Evolutionary conservation across 2,329 filamentous ascomycete species (phyloP).

Genomic region (Colletotrichum destructivum): DNA sequence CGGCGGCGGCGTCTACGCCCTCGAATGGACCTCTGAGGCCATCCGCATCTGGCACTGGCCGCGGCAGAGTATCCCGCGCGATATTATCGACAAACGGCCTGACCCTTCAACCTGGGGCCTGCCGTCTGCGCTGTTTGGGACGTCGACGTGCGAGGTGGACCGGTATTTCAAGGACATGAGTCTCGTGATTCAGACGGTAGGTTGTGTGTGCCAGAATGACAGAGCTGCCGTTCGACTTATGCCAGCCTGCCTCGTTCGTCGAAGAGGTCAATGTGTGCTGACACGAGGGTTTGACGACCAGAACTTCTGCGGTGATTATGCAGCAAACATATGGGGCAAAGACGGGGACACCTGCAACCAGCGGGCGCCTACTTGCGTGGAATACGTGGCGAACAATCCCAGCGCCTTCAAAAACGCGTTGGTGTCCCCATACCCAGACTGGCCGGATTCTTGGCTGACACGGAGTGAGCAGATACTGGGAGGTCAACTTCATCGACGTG

Average conservation of each 20-base stretch:
- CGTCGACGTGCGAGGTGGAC: constrained; percentile 74
- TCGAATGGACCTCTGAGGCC: constrained; percentile 77
- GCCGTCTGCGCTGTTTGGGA: constrained; percentile 80
- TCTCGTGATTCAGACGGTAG: constrained; percentile 79
- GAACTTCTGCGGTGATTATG: constrained; percentile 86
- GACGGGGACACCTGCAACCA: constrained; percentile 54
- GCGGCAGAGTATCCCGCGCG: constrained; percentile 73
- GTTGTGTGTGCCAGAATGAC: constrained; percentile 23
- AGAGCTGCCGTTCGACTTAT: neutral
- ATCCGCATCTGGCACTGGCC: constrained; percentile 86
- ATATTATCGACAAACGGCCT: constrained; percentile 73
- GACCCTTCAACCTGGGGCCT: constrained; percentile 77
- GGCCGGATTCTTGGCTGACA: neutral
- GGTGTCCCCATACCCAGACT: constrained; percentile 42
- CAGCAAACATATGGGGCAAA: constrained; percentile 63
- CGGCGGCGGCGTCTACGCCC: constrained; percentile 78
- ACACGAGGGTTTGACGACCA: constrained; percentile 42
- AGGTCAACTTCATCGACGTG: constrained; percentile 70
- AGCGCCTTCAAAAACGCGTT: constrained; percentile 57
- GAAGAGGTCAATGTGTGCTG: neutral
- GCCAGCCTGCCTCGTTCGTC: neutral
- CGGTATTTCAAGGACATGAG: constrained; percentile 77
- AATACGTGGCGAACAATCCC: constrained; percentile 64
- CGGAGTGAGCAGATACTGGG: constrained; percentile 57
- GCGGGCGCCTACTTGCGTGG: constrained; percentile 60